Evolutionary conservation across 495 filamentous ascomycete species (phyloP), one percentile per base, ranked within the genome.

Genomic region (Ramalina peruviana): DNA sequence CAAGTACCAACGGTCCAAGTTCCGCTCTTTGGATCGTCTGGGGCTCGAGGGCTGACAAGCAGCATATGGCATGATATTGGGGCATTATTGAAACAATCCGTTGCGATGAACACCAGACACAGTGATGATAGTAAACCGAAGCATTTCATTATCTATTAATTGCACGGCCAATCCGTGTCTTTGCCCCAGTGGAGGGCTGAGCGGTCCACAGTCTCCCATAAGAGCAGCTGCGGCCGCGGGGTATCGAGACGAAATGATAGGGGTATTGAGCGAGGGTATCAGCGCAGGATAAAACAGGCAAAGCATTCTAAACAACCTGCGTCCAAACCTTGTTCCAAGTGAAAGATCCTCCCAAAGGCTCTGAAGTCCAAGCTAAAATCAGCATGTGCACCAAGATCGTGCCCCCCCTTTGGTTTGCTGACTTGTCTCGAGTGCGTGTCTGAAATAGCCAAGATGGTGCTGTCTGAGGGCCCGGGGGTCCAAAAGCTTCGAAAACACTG

Each of bases 231-330:
- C 21, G 15, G 49, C 42, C 49, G 49, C 48, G 53, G 53, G 53
- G 50, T 55, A 55, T 55, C 49, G 48, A 50, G 50, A 55, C 53
- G 44, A 33, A 36, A 15, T 16, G 41, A 49, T 40, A 40, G 16
- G 47, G 53, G 49, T 55, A 55, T 52, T 44, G 44, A 53, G 51
- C 43, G 36, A 52, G 36, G 43, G 37, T 52, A 50, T 37, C 21
- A 42, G 36, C 36, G 21, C 42, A 21, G 36, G 6, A 37, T 20
- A 23, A 17, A 38, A 26, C 17, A 40, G 37, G 15, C 23, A 41
- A 41, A 38, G 21, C 42, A 21, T 25, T 38, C 17, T 36, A 47
- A 40, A 11, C 30, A 55, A 19, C 17, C 36, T 52, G 21, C 40
- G 40, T 19, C 17, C 40, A 42, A 23, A 11, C 17, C 21, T 9